Conservation (phyloP, 192 early-diverging fungal species). For the Dissophora ornata region DNA sequence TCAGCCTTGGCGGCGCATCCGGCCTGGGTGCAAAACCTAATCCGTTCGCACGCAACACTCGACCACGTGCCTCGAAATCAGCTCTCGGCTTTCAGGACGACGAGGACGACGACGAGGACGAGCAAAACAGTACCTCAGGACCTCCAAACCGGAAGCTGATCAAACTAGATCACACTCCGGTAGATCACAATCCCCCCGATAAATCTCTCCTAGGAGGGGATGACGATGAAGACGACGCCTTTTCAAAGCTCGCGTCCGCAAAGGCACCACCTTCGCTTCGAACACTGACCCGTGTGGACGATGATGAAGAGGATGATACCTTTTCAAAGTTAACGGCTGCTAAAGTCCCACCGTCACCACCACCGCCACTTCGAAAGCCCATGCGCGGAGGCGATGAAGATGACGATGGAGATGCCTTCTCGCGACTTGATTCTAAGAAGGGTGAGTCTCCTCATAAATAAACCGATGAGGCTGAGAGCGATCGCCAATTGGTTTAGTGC, state of each 20-base stretch:
- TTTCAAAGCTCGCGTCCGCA: not conserved
- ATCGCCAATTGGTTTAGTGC: not conserved
- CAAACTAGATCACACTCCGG: slow-evolving; percentile 27
- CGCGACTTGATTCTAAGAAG: slow-evolving; percentile 28
- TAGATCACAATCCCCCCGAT: not conserved
- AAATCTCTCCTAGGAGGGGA: not conserved
- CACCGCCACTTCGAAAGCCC: slow-evolving; percentile 34
- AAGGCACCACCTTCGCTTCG: slow-evolving; percentile 13
- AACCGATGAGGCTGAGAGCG: not conserved
- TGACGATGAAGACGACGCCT: slow-evolving; percentile 23
- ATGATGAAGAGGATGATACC: slow-evolving; percentile 45
- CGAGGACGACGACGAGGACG: slow-evolving; percentile 16
- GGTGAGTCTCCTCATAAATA: not conserved
- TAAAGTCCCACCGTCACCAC: slow-evolving; percentile 5
- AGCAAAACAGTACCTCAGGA: not conserved
- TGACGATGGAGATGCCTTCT: slow-evolving; percentile 48
- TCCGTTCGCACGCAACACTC: slow-evolving; percentile 22
- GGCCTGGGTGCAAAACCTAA: slow-evolving; percentile 16
- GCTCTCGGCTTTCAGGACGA: slow-evolving; percentile 41
- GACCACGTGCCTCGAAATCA: slow-evolving; percentile 9
- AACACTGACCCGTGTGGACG: slow-evolving; percentile 23
- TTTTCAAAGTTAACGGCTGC: slow-evolving; percentile 3
- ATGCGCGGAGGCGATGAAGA: slow-evolving; percentile 45
- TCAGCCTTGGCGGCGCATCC: slow-evolving; percentile 22
- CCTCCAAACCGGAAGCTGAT: slow-evolving; percentile 37